Conservation (phyloP, 2,329 filamentous ascomycete genomes). For the Penicillium sp. region DNA sequence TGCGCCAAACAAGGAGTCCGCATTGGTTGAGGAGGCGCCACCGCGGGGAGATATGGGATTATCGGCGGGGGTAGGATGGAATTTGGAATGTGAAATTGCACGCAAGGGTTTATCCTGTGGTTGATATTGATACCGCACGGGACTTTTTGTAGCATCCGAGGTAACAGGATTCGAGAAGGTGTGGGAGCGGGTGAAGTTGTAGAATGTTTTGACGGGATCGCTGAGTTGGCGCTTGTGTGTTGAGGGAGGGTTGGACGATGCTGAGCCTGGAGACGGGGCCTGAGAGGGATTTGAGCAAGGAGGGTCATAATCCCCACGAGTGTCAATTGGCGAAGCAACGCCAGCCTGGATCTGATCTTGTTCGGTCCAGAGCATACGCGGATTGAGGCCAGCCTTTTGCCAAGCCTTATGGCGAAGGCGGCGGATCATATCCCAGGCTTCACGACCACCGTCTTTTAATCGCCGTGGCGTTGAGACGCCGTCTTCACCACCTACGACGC, state of each 20-base stretch:
- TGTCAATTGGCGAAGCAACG: conserved; percentile 17
- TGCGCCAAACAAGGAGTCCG: conserved; percentile 1
- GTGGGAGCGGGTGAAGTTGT: conserved; percentile 30
- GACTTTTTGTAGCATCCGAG: conserved; percentile 12
- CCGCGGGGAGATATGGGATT: conserved; percentile 1
- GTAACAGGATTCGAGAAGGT: conserved; percentile 18
- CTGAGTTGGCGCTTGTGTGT: conserved; percentile 15
- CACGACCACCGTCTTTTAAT: conserved; percentile 41
- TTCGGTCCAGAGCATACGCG: conserved; percentile 41
- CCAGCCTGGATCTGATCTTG: conserved; percentile 38
- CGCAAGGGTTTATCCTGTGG: conserved; percentile 8
- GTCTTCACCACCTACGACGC: conserved; percentile 40
- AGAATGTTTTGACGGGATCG: conserved; percentile 31
- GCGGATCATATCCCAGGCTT: conserved; percentile 44
- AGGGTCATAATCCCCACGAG: conserved; percentile 5
- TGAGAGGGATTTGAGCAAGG: conserved; percentile 9
- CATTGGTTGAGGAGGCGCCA: conserved; percentile 12
- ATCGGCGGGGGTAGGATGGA: conserved; percentile 9
- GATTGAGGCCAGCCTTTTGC: conserved; percentile 42
- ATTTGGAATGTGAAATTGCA: conserved; percentile 8
- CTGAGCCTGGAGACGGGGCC: conserved; percentile 4
- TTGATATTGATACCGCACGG: conserved; percentile 20
- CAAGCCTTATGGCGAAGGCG: conserved; percentile 41
- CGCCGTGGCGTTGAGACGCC: conserved; percentile 38
- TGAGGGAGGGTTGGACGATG: neutral